Evolutionary conservation across 495 filamentous ascomycete species (phyloP).

Genomic region (Trichocladium uniseriatum): DNA sequence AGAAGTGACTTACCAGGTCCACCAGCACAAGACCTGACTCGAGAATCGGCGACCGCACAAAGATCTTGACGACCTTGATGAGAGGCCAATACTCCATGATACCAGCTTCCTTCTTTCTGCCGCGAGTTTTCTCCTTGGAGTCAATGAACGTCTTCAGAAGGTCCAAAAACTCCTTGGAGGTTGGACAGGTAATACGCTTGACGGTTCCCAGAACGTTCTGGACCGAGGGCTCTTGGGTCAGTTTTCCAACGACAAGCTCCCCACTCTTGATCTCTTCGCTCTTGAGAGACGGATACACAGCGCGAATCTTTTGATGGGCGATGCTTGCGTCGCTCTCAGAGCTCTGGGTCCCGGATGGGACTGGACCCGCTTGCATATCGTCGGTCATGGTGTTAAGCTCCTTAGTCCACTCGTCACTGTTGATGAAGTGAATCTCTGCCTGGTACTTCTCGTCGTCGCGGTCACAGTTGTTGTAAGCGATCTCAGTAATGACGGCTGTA

Average conservation of each 20-base stretch:
- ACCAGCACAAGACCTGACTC: constrained; percentile 56
- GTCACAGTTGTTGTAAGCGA: constrained; percentile 47
- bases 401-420: constrained; percentile 42
- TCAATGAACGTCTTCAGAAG: constrained; percentile 26
- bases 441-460: constrained; percentile 39
- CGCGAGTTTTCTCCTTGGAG: constrained; percentile 22
- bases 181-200: constrained; percentile 30
- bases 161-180: constrained; percentile 18
- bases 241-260: constrained; percentile 25
- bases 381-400: constrained; percentile 42
- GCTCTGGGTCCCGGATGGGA: constrained; percentile 25
- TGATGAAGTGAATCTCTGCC: constrained; percentile 56
- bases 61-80: constrained; percentile 55
- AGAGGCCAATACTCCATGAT: constrained; percentile 56
- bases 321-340: constrained; percentile 46
- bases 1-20: constrained; percentile 42
- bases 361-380: constrained; percentile 39
- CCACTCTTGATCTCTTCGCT: constrained; percentile 35
- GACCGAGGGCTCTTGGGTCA: constrained; percentile 34
- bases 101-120: constrained; percentile 12
- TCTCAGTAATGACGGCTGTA: constrained; percentile 58
- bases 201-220: constrained; percentile 40
- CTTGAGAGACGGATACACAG: constrained; percentile 51
- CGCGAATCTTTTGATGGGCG: constrained; percentile 54
- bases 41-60: constrained; percentile 46